Conservation (phyloP, 2,329 filamentous ascomycete genomes). For the Penicillium capsulatum region DNA sequence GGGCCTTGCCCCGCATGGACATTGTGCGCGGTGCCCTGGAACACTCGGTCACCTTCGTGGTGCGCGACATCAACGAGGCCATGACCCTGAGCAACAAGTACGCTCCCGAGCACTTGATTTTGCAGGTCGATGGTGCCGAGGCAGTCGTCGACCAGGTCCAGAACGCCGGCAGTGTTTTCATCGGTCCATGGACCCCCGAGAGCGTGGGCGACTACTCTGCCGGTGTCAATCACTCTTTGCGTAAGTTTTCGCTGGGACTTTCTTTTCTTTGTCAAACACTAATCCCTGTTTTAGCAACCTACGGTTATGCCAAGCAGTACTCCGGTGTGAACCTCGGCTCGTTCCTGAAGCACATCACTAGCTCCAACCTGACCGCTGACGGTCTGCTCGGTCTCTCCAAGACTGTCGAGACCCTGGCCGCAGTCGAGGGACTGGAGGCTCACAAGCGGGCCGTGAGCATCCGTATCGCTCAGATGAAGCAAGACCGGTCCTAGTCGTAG, state of each 20-base stretch:
- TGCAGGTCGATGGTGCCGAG: conserved; percentile 77
- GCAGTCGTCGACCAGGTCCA: conserved; percentile 71
- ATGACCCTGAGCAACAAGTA: conserved; percentile 87
- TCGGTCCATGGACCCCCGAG: conserved; percentile 94
- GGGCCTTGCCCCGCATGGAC: conserved; percentile 80
- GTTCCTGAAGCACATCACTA: conserved; percentile 97
- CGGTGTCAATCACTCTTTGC: conserved; percentile 93
- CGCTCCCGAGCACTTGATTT: conserved; percentile 91
- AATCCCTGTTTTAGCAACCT: conserved; percentile 64
- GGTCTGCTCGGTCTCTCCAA: conserved; percentile 79
- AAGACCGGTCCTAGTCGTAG: conserved; percentile 19
- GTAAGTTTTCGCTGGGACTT: conserved; percentile 55
- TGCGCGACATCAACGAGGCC: conserved; percentile 66
- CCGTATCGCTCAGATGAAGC: conserved; percentile 49
- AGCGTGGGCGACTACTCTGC: conserved; percentile 97
- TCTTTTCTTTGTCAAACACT: conserved; percentile 10
- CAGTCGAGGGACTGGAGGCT: conserved; percentile 90
- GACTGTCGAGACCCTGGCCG: conserved; percentile 91
- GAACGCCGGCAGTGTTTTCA: conserved; percentile 94
- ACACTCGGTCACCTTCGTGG: conserved; percentile 84
- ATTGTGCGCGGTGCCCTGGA: conserved; percentile 87
- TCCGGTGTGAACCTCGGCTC: conserved; percentile 94
- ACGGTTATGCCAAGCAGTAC: conserved; percentile 97
- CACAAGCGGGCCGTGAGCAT: conserved; percentile 73
- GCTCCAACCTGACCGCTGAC: conserved; percentile 79